These are phyloP conservation scores for Myriosclerotinia curreyana DNA, from an alignment of 2,329 filamentous ascomycete genomes.

Conservation along the genomic window DNA sequence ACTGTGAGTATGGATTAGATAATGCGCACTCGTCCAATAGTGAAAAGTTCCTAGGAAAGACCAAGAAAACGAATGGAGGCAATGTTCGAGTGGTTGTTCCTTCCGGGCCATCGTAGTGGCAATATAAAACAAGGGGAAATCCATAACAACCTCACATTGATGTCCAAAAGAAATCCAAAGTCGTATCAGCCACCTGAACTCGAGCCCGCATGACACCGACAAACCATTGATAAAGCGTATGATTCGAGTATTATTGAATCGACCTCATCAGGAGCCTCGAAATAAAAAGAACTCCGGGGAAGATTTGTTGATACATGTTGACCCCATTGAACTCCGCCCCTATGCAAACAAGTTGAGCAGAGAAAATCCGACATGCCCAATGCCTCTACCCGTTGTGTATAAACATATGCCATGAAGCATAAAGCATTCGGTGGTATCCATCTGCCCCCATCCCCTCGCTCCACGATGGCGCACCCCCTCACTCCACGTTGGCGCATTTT, in stretches of 20 bases:
- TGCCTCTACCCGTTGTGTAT: conserved; percentile 1
- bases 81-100: background rate
- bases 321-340: conserved; percentile 16
- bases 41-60: background rate
- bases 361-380: background rate
- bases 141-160: background rate
- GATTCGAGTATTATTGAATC: conserved; percentile 11
- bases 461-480: background rate
- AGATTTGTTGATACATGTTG: conserved; percentile 15
- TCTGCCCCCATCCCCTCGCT: background rate
- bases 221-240: background rate
- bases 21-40: background rate
- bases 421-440: conserved; percentile 4
- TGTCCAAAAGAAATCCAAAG: background rate
- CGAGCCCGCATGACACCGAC: background rate
- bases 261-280: conserved; percentile 11
- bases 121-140: background rate
- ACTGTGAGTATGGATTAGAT: background rate
- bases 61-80: background rate
- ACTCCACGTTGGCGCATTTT: background rate
- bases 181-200: background rate
- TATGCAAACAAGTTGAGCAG: conserved; percentile 19
- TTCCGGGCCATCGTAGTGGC: background rate
- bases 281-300: background rate
- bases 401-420: conserved; percentile 9